These are phyloP conservation scores for Middelhovenomyces tepae DNA, from an alignment of 805 yeast species.

Conservation along the genomic window DNA sequence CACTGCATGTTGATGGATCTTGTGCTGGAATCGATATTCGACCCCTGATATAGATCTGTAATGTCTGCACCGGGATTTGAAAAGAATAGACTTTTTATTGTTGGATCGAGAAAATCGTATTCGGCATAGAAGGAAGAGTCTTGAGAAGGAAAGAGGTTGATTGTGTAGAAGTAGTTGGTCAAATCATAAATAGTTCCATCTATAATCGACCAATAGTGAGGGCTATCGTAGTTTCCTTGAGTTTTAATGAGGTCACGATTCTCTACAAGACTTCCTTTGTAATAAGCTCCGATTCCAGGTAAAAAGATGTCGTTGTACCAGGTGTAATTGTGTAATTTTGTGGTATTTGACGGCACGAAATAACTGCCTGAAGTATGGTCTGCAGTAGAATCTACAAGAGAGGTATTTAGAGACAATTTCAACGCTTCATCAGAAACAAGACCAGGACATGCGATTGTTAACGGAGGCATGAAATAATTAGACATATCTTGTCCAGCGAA, in stretches of 20 bases:
- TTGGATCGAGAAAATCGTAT: conserved; percentile 29
- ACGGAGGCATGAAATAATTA: conserved; percentile 34
- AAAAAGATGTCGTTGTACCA: conserved; percentile 30
- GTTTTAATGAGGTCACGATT: conserved; percentile 20
- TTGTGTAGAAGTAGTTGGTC: conserved; percentile 30
- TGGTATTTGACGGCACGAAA: conserved; percentile 19
- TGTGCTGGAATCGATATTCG: conserved; percentile 20
- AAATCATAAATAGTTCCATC: conserved; percentile 30
- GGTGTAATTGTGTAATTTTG: conserved; percentile 27
- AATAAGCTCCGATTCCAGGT: conserved; percentile 28
- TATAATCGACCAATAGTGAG: conserved; percentile 25
- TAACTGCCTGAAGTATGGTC: conserved; percentile 28
- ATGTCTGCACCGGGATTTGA: conserved; percentile 30
- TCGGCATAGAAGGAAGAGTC: conserved; percentile 17
- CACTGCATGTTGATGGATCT: conserved; percentile 26
- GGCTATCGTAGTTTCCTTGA: conserved; percentile 17
- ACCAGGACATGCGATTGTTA: conserved; percentile 31
- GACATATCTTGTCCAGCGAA: conserved; percentile 34
- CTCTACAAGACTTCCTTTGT: conserved; percentile 31
- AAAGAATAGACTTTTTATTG: conserved; percentile 24
- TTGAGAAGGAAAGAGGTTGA: conserved; percentile 18
- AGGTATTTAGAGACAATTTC: conserved; percentile 22
- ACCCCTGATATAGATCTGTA: conserved; percentile 22
- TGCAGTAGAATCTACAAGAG: conserved; percentile 21
- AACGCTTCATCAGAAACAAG: conserved; percentile 28